Evolutionary conservation across 2,329 filamentous ascomycete genomes (phyloP).

Genomic region (Furcasterigmium sp.): DNA sequence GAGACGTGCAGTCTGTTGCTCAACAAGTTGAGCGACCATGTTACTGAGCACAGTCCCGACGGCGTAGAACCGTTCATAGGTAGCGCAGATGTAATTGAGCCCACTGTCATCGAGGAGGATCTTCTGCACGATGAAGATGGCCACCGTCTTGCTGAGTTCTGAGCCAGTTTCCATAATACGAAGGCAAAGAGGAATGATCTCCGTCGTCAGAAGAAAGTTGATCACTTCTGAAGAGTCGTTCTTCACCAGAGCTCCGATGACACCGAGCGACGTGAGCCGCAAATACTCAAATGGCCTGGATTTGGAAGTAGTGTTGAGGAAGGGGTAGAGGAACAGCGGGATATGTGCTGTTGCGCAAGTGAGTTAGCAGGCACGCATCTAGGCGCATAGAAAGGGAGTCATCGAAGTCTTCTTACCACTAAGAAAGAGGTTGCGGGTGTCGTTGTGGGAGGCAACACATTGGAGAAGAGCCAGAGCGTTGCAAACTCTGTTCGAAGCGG

Average conservation of each 20-base stretch:
- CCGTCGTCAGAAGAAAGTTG: slow-evolving; percentile 96
- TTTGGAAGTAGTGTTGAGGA: slow-evolving; percentile 97
- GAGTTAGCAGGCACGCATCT: slow-evolving; percentile 7
- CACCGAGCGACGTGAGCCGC: slow-evolving; percentile 88
- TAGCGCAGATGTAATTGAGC: slow-evolving; percentile 96
- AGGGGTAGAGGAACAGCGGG: slow-evolving; percentile 94
- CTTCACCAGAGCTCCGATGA: slow-evolving; percentile 96
- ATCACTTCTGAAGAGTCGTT: slow-evolving; percentile 98
- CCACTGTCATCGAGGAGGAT: slow-evolving; percentile 95
- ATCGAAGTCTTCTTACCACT: slow-evolving; percentile 58
- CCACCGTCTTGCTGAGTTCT: slow-evolving; percentile 96
- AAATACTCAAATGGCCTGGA: slow-evolving; percentile 97
- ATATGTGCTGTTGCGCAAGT: slow-evolving; percentile 69
- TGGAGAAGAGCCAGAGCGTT: slow-evolving; percentile 94
- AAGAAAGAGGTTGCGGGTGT: slow-evolving; percentile 88
- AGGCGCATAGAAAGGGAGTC: neutral
- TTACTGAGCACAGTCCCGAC: slow-evolving; percentile 97
- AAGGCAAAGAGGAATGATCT: slow-evolving; percentile 96
- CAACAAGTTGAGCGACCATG: slow-evolving; percentile 96
- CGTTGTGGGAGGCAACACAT: slow-evolving; percentile 95
- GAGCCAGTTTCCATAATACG: slow-evolving; percentile 99
- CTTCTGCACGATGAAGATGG: slow-evolving; percentile 99
- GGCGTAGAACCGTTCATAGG: slow-evolving; percentile 96
- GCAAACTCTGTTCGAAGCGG: slow-evolving; percentile 95
- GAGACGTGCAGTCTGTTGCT: slow-evolving; percentile 92